Conservation (phyloP, 257 asterid species). For the Capsicum rhomboideum region DNA sequence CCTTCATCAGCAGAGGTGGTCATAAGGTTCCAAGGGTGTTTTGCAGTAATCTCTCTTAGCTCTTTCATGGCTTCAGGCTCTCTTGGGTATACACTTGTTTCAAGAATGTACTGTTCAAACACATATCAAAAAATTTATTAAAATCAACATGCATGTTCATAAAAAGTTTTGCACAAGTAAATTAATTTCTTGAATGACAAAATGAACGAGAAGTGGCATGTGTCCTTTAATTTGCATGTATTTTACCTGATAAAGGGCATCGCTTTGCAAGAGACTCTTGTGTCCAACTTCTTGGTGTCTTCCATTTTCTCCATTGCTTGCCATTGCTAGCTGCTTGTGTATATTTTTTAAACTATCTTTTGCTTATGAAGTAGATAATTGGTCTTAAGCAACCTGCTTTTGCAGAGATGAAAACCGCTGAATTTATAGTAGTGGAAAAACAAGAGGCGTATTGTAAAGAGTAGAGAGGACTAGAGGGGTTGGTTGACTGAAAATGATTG, state of each 20-base stretch:
- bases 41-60: slow-evolving; percentile 21
- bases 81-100: slow-evolving; percentile 45
- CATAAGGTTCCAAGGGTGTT: slow-evolving; percentile 40
- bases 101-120: slow-evolving; percentile 31
- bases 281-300: slow-evolving; percentile 18
- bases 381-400: neutral
- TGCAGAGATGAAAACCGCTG: neutral
- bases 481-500: neutral
- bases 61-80: slow-evolving; percentile 38
- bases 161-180: neutral
- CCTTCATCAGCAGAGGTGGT: slow-evolving; percentile 58
- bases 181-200: neutral
- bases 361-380: neutral
- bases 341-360: neutral
- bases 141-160: neutral
- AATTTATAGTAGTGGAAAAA: neutral
- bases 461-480: neutral
- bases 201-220: neutral
- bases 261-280: slow-evolving; percentile 9
- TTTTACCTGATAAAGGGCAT: slow-evolving; percentile 12
- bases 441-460: neutral
- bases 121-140: neutral
- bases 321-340: neutral
- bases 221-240: neutral
- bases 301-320: neutral